These are phyloP conservation scores for Heterobasidion irregulare DNA, from an alignment of 1,284 basidiomycete genomes.

Conservation along the genomic window DNA sequence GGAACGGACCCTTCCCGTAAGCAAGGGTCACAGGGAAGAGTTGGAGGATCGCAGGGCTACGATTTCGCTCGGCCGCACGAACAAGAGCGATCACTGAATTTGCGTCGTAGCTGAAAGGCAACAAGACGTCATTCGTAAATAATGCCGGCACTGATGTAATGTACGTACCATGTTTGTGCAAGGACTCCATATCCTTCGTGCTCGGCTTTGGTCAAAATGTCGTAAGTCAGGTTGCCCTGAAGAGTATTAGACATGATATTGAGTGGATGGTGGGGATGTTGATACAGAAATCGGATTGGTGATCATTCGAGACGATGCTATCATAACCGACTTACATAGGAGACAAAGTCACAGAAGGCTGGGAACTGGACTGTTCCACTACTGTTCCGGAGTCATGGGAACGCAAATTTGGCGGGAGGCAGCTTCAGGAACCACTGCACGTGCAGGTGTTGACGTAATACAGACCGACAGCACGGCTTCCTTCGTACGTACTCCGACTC, in stretches of 20 bases:
- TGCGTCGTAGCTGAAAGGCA: conserved; percentile 30
- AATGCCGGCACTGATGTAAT: background rate
- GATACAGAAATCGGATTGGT: no score
- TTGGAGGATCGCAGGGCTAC: conserved; percentile 36
- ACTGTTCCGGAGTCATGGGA: no score
- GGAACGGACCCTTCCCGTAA: conserved; percentile 38
- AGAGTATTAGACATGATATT: background rate
- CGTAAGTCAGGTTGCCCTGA: conserved; percentile 29
- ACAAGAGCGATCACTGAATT: conserved; percentile 37
- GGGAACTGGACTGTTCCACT: no score
- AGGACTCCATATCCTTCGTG: conserved; percentile 36
- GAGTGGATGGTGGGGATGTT: no score
- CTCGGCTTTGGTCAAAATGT: conserved; percentile 34
- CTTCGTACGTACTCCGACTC: no score
- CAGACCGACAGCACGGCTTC: no score
- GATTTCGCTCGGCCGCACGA: conserved; percentile 34
- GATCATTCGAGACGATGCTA: no score
- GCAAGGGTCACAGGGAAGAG: conserved; percentile 38
- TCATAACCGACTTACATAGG: no score
- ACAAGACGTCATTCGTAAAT: background rate
- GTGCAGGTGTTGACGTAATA: no score
- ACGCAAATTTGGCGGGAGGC: no score
- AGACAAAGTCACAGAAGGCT: no score
- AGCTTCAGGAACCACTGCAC: no score
- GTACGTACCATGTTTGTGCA: conserved; percentile 32